Percentiles rank a stretch among this genome's conserved stretches.
Conservation (phyloP, 1,284 basidiomycete genomes). For the Baeospora myosura region DNA sequence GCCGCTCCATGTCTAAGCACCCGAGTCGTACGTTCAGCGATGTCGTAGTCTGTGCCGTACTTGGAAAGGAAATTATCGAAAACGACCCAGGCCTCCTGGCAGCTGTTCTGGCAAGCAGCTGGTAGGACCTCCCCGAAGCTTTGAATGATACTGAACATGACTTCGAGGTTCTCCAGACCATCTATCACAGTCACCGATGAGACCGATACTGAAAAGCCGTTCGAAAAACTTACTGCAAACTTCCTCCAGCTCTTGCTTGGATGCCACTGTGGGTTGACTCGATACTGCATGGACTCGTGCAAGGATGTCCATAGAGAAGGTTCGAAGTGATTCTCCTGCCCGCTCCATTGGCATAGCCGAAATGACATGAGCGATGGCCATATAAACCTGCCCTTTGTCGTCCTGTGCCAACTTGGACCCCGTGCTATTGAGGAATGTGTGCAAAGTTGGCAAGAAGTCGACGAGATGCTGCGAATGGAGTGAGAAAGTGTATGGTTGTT, state of each 20-base stretch:
- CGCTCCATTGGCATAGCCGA: slow-evolving; percentile 84
- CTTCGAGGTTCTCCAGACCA: slow-evolving; percentile 83
- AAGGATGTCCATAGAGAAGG: slow-evolving; percentile 74
- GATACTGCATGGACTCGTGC: slow-evolving; percentile 61
- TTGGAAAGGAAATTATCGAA: slow-evolving; percentile 77
- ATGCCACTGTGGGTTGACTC: slow-evolving; percentile 39
- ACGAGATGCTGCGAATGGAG: slow-evolving; percentile 65
- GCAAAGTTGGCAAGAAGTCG: slow-evolving; percentile 86
- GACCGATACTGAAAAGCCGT: slow-evolving; percentile 5
- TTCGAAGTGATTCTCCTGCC: slow-evolving; percentile 77
- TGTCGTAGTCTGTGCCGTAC: slow-evolving; percentile 73
- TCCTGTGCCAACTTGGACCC: slow-evolving; percentile 78
- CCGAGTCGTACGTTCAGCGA: slow-evolving; percentile 84
- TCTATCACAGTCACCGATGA: slow-evolving; percentile 33
- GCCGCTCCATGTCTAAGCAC: slow-evolving; percentile 78
- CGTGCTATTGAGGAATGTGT: slow-evolving; percentile 78
- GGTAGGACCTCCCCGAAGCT: slow-evolving; percentile 81
- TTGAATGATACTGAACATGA: slow-evolving; percentile 76
- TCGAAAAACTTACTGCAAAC: slow-evolving; percentile 49
- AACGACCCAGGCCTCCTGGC: slow-evolving; percentile 76
- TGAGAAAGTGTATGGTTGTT: slow-evolving; percentile 9
- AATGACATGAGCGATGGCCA: slow-evolving; percentile 93
- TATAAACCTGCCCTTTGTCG: slow-evolving; percentile 87
- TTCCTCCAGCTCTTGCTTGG: slow-evolving; percentile 56
- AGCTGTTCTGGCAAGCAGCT: slow-evolving; percentile 70